Conservation (phyloP, 73 alveolate species). For the Uronychia binucleata region DNA sequence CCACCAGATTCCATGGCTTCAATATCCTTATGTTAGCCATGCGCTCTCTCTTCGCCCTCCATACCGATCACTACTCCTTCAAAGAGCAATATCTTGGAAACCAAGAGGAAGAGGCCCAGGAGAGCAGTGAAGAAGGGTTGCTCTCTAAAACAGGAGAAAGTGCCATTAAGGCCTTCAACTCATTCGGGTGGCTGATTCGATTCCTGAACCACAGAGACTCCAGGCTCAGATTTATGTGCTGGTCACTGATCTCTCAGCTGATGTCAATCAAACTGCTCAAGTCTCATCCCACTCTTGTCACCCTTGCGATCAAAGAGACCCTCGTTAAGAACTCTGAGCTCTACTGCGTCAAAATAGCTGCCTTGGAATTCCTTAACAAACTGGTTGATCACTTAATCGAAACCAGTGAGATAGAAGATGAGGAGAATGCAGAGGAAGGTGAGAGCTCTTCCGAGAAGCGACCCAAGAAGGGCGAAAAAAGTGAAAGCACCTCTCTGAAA, state of each 20-base stretch:
- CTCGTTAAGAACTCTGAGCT: slow-evolving; percentile 31
- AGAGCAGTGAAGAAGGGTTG: slow-evolving; percentile 3
- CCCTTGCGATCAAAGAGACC: slow-evolving; percentile 3
- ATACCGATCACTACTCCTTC: not conserved
- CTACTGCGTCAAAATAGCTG: slow-evolving; percentile 36
- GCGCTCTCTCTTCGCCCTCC: slow-evolving; percentile 10
- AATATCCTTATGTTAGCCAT: slow-evolving; percentile 14
- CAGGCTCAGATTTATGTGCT: slow-evolving; percentile 51
- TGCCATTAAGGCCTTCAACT: slow-evolving; percentile 19
- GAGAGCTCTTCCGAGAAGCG: slow-evolving; percentile 3
- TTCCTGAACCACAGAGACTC: slow-evolving; percentile 52
- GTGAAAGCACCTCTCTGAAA: slow-evolving; percentile 6
- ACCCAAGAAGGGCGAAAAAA: not conserved
- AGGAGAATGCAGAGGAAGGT: slow-evolving; percentile 2
- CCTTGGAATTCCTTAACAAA: slow-evolving; percentile 35
- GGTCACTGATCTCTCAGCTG: slow-evolving; percentile 41
- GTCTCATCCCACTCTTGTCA: slow-evolving; percentile 32
- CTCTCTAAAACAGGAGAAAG: slow-evolving; percentile 17
- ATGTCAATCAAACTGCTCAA: slow-evolving; percentile 40
- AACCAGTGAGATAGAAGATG: slow-evolving; percentile 18
- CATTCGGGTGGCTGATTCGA: slow-evolving; percentile 58
- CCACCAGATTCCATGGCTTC: not conserved
- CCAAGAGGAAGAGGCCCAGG: not conserved
- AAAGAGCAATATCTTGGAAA: not conserved
- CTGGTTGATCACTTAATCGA: slow-evolving; percentile 17